Evolutionary conservation across 805 yeast species (phyloP).

Genomic region (Barnettozyma populi): DNA sequence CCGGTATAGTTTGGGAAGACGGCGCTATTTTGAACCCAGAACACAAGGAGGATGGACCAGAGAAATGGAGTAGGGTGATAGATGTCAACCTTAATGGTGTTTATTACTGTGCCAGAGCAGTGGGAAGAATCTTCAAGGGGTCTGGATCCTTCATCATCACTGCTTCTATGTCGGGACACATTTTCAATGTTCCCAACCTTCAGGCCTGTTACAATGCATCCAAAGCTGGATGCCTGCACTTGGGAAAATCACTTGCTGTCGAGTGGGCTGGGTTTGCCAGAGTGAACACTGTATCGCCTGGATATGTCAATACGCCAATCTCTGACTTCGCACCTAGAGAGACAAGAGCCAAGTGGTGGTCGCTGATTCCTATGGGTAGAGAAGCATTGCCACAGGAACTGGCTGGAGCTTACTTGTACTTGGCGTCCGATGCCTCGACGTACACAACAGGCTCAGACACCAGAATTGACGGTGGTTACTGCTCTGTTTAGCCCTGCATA

Average conservation of each 20-base stretch:
- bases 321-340: slow-evolving; percentile 42
- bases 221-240: slow-evolving; percentile 21
- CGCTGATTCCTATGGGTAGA: slow-evolving; percentile 62
- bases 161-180: slow-evolving; percentile 85
- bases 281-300: slow-evolving; percentile 78
- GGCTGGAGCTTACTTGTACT: slow-evolving; percentile 72
- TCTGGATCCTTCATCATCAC: slow-evolving; percentile 78
- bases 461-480: slow-evolving; percentile 75
- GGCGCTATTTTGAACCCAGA: slow-evolving; percentile 44
- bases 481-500: slow-evolving; percentile 13
- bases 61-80: slow-evolving; percentile 67
- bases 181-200: slow-evolving; percentile 80
- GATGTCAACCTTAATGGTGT: slow-evolving; percentile 76
- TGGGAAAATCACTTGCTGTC: slow-evolving; percentile 42
- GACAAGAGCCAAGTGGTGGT: slow-evolving; percentile 43
- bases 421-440: slow-evolving; percentile 77
- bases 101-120: slow-evolving; percentile 69
- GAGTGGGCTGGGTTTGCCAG: slow-evolving; percentile 83
- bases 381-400: slow-evolving; percentile 69
- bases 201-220: slow-evolving; percentile 71
- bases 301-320: slow-evolving; percentile 76
- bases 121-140: slow-evolving; percentile 71
- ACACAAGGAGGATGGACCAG: slow-evolving; percentile 24
- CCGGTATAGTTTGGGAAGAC: slow-evolving; percentile 79
- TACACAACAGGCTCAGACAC: slow-evolving; percentile 78